phyloP scores from a whole-genome alignment of 768 basidiomycete species.

The Lactarius evosmus region DNA sequence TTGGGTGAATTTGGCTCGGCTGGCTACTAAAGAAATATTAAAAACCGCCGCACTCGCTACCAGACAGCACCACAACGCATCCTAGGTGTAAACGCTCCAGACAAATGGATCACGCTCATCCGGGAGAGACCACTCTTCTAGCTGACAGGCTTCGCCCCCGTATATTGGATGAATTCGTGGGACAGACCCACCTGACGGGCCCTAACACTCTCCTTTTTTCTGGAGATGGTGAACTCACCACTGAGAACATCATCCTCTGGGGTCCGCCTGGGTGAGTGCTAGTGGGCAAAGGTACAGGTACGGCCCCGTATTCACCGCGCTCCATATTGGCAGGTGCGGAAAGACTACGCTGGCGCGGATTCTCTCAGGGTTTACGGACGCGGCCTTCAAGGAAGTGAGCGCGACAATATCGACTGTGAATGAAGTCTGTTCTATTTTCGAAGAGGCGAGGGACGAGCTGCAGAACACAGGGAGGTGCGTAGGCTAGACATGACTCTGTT shows the following conservation, averaged over 20 bases:
- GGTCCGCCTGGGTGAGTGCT: slow-evolving; percentile 62
- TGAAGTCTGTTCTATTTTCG: slow-evolving; percentile 70
- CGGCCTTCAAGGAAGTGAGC: slow-evolving; percentile 71
- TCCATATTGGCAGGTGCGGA: slow-evolving; percentile 46
- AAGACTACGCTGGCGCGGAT: slow-evolving; percentile 77
- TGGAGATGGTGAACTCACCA: slow-evolving; percentile 46
- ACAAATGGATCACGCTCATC: background rate
- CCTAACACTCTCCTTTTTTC: slow-evolving; percentile 54
- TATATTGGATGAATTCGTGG: slow-evolving; percentile 62
- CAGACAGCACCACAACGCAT: too few relatives aligned
- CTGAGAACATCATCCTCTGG: slow-evolving; percentile 68
- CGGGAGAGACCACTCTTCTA: slow-evolving; percentile 45
- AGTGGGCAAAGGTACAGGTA: background rate
- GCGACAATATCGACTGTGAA: slow-evolving; percentile 67
- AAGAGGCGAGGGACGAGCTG: slow-evolving; percentile 68
- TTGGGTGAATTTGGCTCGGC: too few relatives aligned
- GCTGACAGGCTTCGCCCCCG: slow-evolving; percentile 73
- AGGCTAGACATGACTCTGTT: background rate
- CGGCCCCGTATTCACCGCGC: slow-evolving; percentile 6
- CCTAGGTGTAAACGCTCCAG: background rate
- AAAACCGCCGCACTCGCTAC: too few relatives aligned
- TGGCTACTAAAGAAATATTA: too few relatives aligned
- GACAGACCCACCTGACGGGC: slow-evolving; percentile 63
- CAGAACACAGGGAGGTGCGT: slow-evolving; percentile 60
- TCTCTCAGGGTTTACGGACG: slow-evolving; percentile 55